Percentiles rank a stretch among this genome's conserved stretches.
phyloP scores from a whole-genome alignment of 495 filamentous ascomycete genomes.

The Neurospora intermedia region DNA sequence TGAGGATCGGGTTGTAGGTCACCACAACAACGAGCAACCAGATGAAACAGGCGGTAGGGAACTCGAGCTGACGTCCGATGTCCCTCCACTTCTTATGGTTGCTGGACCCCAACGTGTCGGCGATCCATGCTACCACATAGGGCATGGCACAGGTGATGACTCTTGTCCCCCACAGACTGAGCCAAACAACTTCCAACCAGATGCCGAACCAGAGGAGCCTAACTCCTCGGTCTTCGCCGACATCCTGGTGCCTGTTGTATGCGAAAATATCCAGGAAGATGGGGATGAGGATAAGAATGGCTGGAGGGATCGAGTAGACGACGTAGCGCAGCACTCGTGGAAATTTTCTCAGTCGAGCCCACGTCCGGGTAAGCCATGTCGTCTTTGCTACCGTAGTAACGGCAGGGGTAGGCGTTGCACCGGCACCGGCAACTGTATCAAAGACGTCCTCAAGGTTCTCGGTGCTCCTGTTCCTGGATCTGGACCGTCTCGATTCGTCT shows the following conservation, averaged over 20 bases:
- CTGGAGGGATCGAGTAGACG: constrained; percentile 72
- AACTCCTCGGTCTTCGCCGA: constrained; percentile 65
- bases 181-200: constrained; percentile 90
- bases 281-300: constrained; percentile 66
- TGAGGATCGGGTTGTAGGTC: constrained; percentile 60
- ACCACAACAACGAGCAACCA: constrained; percentile 81
- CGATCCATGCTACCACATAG: constrained; percentile 48
- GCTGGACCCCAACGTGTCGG: constrained; percentile 76
- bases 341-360: constrained; percentile 51
- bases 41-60: constrained; percentile 79
- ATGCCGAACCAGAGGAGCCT: constrained; percentile 82
- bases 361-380: constrained; percentile 44
- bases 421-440: constrained; percentile 44
- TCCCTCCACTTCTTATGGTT: constrained; percentile 85
- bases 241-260: constrained; percentile 34
- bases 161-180: constrained; percentile 76
- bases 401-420: constrained; percentile 30
- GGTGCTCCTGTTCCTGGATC: constrained; percentile 26
- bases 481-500: constrained; percentile 23
- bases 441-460: constrained; percentile 72
- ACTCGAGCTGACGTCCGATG: constrained; percentile 74
- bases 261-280: constrained; percentile 64
- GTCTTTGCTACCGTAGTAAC: constrained; percentile 54
- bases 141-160: constrained; percentile 72
- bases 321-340: constrained; percentile 76